Evolutionary conservation across 176 grass and related monocot genomes (phyloP).

Genomic region (Pontederia paniculata): DNA sequence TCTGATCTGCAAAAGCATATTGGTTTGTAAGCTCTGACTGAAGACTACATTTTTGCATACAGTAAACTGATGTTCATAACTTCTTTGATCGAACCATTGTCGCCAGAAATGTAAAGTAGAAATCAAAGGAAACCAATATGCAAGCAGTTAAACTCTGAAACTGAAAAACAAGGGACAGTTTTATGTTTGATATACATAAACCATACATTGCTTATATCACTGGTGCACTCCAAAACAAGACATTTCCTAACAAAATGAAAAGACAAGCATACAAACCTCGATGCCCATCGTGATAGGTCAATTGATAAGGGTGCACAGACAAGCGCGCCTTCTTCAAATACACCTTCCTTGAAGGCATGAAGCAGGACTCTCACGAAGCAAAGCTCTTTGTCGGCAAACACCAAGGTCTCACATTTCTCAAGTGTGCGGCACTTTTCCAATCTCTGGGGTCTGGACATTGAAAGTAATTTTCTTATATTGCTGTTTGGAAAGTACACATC

Average conservation of each 20-base stretch:
- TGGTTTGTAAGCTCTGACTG: conserved; percentile 2
- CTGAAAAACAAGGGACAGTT: too few species aligned
- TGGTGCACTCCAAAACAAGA: background rate
- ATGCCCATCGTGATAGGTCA: conserved; percentile 71
- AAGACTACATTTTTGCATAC: background rate
- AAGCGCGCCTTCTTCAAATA: conserved; percentile 70
- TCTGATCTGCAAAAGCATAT: conserved; percentile 38
- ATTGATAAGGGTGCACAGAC: conserved; percentile 56
- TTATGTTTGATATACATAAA: background rate
- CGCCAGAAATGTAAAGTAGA: too few species aligned
- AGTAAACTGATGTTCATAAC: background rate
- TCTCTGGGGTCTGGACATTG: conserved; percentile 14
- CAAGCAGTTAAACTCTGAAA: too few species aligned
- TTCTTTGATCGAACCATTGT: too few species aligned
- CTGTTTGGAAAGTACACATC: conserved; percentile 37
- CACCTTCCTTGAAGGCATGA: conserved; percentile 60
- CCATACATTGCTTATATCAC: background rate
- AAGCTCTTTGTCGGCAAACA: conserved; percentile 17
- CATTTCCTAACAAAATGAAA: background rate
- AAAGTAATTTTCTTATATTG: conserved; percentile 23
- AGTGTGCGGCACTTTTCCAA: conserved; percentile 5
- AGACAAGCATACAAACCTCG: conserved; percentile 33
- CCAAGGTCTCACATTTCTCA: background rate
- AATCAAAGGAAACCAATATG: too few species aligned
- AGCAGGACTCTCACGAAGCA: conserved; percentile 67